phyloP scores from a whole-genome alignment of 2,329 filamentous ascomycete species.

The Setomelanomma holmii region DNA sequence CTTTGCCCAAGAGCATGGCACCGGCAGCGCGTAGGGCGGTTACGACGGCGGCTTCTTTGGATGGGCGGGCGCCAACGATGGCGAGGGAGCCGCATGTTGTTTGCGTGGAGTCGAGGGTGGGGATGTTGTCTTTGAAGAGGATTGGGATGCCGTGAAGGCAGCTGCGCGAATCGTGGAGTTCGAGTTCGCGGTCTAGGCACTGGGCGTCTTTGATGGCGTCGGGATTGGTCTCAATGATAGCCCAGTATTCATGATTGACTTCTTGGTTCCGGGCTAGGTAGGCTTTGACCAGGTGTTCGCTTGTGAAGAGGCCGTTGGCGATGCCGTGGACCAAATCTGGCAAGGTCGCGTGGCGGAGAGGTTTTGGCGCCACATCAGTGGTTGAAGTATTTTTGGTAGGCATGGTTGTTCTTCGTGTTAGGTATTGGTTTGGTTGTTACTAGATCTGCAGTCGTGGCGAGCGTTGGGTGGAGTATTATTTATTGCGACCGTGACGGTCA shows the following conservation, averaged over 20 bases:
- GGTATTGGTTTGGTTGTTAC: too few relatives aligned
- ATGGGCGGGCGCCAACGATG: constrained; percentile 62
- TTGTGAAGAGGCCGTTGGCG: neutral
- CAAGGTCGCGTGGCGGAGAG: constrained; percentile 1
- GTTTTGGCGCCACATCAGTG: too few relatives aligned
- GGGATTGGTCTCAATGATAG: constrained; percentile 61
- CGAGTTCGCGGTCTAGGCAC: constrained; percentile 54
- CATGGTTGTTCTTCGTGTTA: too few relatives aligned
- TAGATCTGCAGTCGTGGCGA: neutral
- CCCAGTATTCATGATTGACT: constrained; percentile 63
- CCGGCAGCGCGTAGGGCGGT: constrained; percentile 64
- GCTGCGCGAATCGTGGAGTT: constrained; percentile 53
- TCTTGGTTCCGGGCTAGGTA: constrained; percentile 63
- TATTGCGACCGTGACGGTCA: neutral
- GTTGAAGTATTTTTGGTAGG: too few relatives aligned
- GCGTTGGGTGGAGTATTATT: neutral
- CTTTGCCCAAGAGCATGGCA: constrained; percentile 68
- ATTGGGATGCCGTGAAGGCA: constrained; percentile 66
- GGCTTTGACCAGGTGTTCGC: constrained; percentile 54
- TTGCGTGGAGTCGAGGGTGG: constrained; percentile 48
- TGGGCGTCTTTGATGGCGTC: constrained; percentile 56
- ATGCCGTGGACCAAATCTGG: neutral
- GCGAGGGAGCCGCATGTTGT: constrained; percentile 64
- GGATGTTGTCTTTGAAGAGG: constrained; percentile 69
- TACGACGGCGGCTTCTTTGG: constrained; percentile 64